phyloP scores from a whole-genome alignment of 208 protist species.

The Wallacemonas sp. region DNA sequence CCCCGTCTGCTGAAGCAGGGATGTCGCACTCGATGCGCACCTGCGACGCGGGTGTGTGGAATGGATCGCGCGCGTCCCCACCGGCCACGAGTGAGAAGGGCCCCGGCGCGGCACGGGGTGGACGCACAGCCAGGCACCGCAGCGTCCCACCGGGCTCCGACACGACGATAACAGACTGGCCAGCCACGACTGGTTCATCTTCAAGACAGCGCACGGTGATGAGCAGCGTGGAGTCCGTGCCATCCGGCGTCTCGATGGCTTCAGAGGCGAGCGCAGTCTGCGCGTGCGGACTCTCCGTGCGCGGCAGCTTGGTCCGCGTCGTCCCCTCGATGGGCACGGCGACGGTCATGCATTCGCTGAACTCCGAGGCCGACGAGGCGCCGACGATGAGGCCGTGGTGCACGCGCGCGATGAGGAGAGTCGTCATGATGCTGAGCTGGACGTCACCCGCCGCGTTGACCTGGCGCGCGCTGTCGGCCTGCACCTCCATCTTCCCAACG shows the following conservation, averaged over 20 bases:
- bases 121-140: conserved; percentile 46
- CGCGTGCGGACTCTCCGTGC: neutral
- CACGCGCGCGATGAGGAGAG: conserved; percentile 34
- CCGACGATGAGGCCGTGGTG: conserved; percentile 53
- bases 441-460: conserved; percentile 44
- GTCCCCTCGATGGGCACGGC: conserved; percentile 17
- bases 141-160: conserved; percentile 66
- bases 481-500: conserved; percentile 38
- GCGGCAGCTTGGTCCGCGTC: neutral
- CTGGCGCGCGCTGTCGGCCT: conserved; percentile 47
- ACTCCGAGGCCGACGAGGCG: conserved; percentile 36
- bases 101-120: conserved; percentile 18
- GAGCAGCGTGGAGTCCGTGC: conserved; percentile 10
- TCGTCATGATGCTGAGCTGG: conserved; percentile 41
- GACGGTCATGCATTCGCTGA: conserved; percentile 46
- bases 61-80: conserved; percentile 96
- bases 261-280: neutral
- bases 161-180: conserved; percentile 59
- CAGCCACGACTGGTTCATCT: conserved; percentile 47
- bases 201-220: conserved; percentile 65
- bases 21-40: conserved; percentile 15
- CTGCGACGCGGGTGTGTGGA: conserved; percentile 38
- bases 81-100: conserved; percentile 17
- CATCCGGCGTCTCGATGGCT: neutral
- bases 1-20: neutral